These are phyloP conservation scores for Acanthamoeba lenticulata DNA, from an alignment of 208 protist genomes.

Conservation along the genomic window DNA sequence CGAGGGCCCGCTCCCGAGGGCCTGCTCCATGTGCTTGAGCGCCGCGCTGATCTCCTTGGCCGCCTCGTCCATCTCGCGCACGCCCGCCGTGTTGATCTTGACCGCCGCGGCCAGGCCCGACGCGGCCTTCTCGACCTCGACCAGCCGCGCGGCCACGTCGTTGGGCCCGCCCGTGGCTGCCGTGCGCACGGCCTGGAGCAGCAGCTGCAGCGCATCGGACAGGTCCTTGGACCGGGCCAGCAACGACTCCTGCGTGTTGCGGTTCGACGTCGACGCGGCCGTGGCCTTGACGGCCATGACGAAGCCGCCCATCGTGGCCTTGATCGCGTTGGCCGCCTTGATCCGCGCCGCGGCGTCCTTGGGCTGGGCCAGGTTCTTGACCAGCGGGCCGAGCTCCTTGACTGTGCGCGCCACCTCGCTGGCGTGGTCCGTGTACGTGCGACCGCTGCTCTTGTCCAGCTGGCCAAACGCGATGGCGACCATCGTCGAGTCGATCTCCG, in stretches of 20 bases:
- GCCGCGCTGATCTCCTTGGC: slow-evolving; percentile 35
- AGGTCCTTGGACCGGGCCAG: slow-evolving; percentile 32
- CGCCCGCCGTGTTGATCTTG: not conserved
- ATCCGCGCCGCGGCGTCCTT: not conserved
- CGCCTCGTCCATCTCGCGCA: slow-evolving; percentile 54
- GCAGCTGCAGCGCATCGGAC: not conserved
- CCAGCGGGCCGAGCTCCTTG: not conserved
- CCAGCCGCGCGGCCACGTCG: not conserved
- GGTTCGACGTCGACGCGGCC: slow-evolving; percentile 1
- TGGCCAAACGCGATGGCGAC: slow-evolving; percentile 40
- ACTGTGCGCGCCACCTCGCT: not conserved
- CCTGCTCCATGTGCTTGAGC: not conserved
- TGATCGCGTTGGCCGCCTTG: not conserved
- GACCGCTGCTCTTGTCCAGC: slow-evolving; percentile 15
- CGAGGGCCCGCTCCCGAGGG: no score
- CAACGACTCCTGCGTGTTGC: slow-evolving; percentile 54
- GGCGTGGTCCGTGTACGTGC: not conserved
- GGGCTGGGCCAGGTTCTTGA: slow-evolving; percentile 37
- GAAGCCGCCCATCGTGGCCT: not conserved
- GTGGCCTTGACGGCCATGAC: slow-evolving; percentile 40
- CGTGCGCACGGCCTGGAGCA: not conserved
- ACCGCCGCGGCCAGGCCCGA: not conserved
- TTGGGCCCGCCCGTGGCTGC: not conserved
- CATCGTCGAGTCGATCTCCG: slow-evolving; percentile 11
- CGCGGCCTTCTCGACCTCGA: slow-evolving; percentile 8